Evolutionary conservation across 129 eudicot genomes (phyloP).

Genomic region (Ambrosia artemisiifolia): DNA sequence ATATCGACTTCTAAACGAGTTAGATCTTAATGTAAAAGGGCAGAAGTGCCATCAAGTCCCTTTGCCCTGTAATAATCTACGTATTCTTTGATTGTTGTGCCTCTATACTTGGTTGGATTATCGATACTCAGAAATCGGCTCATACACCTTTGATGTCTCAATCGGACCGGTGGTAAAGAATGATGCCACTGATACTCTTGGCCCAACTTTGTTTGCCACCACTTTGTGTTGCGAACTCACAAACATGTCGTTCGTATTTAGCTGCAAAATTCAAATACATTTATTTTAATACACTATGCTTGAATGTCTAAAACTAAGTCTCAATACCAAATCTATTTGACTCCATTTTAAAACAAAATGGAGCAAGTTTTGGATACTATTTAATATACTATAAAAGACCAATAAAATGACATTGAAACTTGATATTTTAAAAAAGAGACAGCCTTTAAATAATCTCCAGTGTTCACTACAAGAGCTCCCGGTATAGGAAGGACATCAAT

Average conservation of each 20-base stretch:
- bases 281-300: no score
- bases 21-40: constrained; percentile 38
- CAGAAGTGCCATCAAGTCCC: constrained; percentile 40
- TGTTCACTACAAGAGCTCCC: constrained; percentile 37
- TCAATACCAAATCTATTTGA: no score
- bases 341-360: no score
- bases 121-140: constrained; percentile 55
- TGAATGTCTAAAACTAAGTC: no score
- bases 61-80: background rate
- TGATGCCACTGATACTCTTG: constrained; percentile 53
- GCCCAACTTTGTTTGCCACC: constrained; percentile 45
- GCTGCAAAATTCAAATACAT: constrained; percentile 27
- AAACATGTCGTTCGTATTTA: constrained; percentile 58
- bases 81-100: constrained; percentile 33
- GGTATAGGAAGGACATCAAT: constrained; percentile 31
- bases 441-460: constrained; percentile 46
- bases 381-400: no score
- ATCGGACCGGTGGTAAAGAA: constrained; percentile 30
- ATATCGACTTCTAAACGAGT: background rate
- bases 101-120: constrained; percentile 48
- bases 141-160: constrained; percentile 25
- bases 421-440: no score
- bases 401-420: no score
- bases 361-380: no score
- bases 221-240: constrained; percentile 57